These are phyloP conservation scores for Scheffersomyces parashehatae DNA, from an alignment of 1,139 yeast genomes.

Conservation along the genomic window DNA sequence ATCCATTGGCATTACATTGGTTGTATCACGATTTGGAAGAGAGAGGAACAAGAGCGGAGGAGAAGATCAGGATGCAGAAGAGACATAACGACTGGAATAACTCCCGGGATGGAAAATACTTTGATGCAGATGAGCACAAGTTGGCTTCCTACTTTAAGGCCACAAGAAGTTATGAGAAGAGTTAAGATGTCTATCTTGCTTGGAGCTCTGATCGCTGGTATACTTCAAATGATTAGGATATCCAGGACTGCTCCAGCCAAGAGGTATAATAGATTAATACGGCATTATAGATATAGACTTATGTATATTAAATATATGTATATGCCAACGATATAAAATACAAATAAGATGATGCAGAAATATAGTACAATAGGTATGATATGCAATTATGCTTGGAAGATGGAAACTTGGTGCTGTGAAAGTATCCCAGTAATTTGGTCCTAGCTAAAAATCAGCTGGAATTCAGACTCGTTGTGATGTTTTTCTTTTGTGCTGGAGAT, in stretches of 20 bases:
- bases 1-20: slow-evolving; percentile 74
- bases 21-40: slow-evolving; percentile 50
- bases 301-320: too few species aligned
- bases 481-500: too few species aligned
- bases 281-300: too few species aligned
- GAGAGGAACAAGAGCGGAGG: slow-evolving; percentile 57
- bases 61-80: slow-evolving; percentile 42
- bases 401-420: too few species aligned
- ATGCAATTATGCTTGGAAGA: background rate
- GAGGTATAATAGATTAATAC: too few species aligned
- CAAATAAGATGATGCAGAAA: too few species aligned
- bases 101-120: slow-evolving; percentile 42
- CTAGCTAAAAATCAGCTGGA: too few species aligned
- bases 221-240: too few species aligned
- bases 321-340: too few species aligned
- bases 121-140: slow-evolving; percentile 46
- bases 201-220: slow-evolving; percentile 1
- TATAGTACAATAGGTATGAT: background rate
- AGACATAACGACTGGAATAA: slow-evolving; percentile 51
- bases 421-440: too few species aligned
- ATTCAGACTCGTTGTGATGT: too few species aligned
- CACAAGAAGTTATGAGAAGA: slow-evolving; percentile 31
- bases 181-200: background rate
- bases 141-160: slow-evolving; percentile 50
- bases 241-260: too few species aligned